Conservation (phyloP, 768 basidiomycete genomes). For the Suillus tomentosus region DNA sequence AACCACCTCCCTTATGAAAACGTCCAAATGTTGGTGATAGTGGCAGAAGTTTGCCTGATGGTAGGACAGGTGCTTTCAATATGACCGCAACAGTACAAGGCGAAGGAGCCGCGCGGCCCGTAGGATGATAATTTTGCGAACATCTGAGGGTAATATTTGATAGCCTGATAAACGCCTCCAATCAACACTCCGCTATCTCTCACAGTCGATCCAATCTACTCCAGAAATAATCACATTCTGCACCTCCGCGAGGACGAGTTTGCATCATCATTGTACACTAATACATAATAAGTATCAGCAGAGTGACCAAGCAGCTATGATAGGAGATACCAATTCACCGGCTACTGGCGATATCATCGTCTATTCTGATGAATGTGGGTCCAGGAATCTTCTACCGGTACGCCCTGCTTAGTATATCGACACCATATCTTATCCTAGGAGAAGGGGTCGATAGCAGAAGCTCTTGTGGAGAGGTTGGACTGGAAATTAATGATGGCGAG, state of each 20-base stretch:
- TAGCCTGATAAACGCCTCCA: not conserved
- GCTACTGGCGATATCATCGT: not conserved
- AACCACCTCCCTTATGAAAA: not conserved
- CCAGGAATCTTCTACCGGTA: not conserved
- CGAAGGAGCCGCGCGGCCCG: not conserved
- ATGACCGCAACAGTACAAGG: not conserved
- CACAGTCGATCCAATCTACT: conserved; percentile 1
- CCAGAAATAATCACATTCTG: not conserved
- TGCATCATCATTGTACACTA: too few relatives aligned
- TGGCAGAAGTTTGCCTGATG: not conserved
- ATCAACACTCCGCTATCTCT: not conserved
- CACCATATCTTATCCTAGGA: not conserved
- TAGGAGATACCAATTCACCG: not conserved
- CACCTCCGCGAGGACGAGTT: not conserved
- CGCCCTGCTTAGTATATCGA: not conserved
- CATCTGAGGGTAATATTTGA: too few relatives aligned
- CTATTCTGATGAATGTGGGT: not conserved
- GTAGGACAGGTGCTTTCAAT: not conserved
- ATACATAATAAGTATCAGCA: not conserved
- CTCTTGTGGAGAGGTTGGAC: not conserved
- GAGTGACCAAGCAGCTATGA: not conserved
- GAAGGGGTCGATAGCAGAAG: not conserved
- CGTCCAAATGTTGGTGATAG: not conserved
- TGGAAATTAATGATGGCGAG: not conserved
- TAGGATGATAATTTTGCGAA: not conserved